Percentiles rank a stretch among this genome's conserved stretches.
These are phyloP conservation scores for Ceratobasidium theobromae DNA, from an alignment of 1,284 basidiomycete genomes.

Conservation along the genomic window DNA sequence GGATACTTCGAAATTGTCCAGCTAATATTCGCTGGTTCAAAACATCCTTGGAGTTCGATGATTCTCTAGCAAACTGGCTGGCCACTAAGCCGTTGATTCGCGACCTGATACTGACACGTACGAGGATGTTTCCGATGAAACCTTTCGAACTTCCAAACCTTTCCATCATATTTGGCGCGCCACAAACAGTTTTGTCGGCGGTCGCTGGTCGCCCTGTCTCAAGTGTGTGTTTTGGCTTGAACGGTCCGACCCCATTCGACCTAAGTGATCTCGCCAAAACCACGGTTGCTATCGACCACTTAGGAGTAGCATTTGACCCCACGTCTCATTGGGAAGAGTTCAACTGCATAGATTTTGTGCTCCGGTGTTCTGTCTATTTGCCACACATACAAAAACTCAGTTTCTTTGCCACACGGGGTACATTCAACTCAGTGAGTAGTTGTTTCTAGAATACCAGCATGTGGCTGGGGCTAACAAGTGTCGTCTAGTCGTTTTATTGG, in stretches of 20 bases:
- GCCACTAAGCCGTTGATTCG: conserved; percentile 11
- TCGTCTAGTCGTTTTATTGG: conserved; percentile 1
- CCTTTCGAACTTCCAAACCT: conserved; percentile 4
- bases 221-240: conserved; percentile 23
- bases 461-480: neutral
- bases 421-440: conserved; percentile 19
- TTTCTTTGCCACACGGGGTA: conserved; percentile 22
- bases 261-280: conserved; percentile 4
- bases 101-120: conserved; percentile 26
- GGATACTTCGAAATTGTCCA: conserved; percentile 17
- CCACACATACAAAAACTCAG: conserved; percentile 18
- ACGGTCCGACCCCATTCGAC: conserved; percentile 14
- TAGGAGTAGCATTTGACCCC: conserved; percentile 25
- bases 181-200: conserved; percentile 8
- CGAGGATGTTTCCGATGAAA: conserved; percentile 7
- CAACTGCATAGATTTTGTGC: conserved; percentile 12
- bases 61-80: conserved; percentile 12
- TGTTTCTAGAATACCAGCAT: neutral
- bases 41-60: conserved; percentile 20
- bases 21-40: conserved; percentile 29
- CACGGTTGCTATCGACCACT: conserved; percentile 19
- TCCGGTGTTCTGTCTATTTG: neutral
- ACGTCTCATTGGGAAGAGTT: neutral
- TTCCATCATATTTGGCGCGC: conserved; percentile 19
- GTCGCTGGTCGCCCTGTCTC: conserved; percentile 10